Conservation (phyloP, 2,329 filamentous ascomycete species). For the Alternaria arbusti region DNA sequence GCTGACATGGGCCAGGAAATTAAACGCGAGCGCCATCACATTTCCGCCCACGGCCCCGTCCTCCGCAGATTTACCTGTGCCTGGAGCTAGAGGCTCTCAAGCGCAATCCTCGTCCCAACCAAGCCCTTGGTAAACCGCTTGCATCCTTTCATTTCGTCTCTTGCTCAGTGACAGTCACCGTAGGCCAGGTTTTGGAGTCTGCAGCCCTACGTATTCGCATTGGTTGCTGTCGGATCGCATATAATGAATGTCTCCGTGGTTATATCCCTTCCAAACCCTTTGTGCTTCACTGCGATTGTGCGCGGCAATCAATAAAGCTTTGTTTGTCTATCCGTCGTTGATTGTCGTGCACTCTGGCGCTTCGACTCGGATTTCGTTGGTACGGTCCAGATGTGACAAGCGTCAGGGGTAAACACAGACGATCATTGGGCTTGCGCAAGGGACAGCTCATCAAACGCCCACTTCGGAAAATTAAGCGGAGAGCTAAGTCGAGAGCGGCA, state of each 20-base stretch:
- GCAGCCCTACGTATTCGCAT: slow-evolving; percentile 10
- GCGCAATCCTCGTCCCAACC: slow-evolving; percentile 18
- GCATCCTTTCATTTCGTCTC: slow-evolving; percentile 35
- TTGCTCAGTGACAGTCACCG: background rate
- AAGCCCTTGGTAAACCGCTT: slow-evolving; percentile 27
- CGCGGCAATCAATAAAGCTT: slow-evolving; percentile 5
- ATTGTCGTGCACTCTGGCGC: slow-evolving; percentile 15
- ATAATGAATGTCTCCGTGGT: slow-evolving; percentile 44
- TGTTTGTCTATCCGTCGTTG: slow-evolving; percentile 4
- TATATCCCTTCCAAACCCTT: slow-evolving; percentile 47
- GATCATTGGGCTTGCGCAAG: slow-evolving; percentile 33
- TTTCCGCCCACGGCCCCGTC: slow-evolving; percentile 24
- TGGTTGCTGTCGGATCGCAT: slow-evolving; percentile 13
- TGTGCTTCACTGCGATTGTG: background rate
- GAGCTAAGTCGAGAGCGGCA: slow-evolving; percentile 19
- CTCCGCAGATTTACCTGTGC: slow-evolving; percentile 35
- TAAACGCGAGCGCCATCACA: slow-evolving; percentile 31
- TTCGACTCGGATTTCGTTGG: slow-evolving; percentile 23
- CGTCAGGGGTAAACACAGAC: slow-evolving; percentile 29
- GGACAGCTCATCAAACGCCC: slow-evolving; percentile 23
- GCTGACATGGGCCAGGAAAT: slow-evolving; percentile 26
- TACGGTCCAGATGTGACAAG: slow-evolving; percentile 20
- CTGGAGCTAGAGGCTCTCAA: slow-evolving; percentile 25
- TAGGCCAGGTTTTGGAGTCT: slow-evolving; percentile 19
- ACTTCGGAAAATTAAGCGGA: slow-evolving; percentile 22